Evolutionary conservation across 805 yeast genomes (phyloP), one percentile per base, ranked within the genome.

Genomic region (Saccharomycopsis olivae): DNA sequence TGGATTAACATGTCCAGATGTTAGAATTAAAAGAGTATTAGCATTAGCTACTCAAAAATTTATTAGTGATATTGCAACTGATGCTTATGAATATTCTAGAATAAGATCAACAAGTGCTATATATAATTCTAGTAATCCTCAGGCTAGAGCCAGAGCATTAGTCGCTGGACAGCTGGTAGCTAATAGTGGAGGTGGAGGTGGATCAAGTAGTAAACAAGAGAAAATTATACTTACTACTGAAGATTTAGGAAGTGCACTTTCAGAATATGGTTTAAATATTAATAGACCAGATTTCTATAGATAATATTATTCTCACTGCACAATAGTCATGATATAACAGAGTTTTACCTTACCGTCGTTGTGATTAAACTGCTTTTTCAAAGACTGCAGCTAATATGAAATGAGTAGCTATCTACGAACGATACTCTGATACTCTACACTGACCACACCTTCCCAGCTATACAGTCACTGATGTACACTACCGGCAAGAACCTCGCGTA

Each of bases 21-120:
- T 74, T 11, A 71, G 87, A 43, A 75, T 83, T 42, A 88, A 87
- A 57, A 68, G 97, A 39, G 63, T 92, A 28, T 65, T 92, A 36
- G 96, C 97, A 0, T 65, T 92, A 41, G 97, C 98, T 1, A 92
- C 98, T 0, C 98, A 94, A 54, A 92, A 92, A 55, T 92, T 92
- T 57, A 72, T 92, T 20, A 76, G 88, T 46, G 98, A 92, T 56
- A 78, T 92, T 23, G 96, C 98, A 1, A 85, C 87, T 13, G 97
- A 92, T 55, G 96, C 98, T 0, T 92, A 86, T 56, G 98, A 92
- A 56, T 88, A 86, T 55, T 83, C 95, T 6, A 67, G 97, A 46
- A 92, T 92, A 49, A 71, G 97, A 47, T 84, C 92, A n/a, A 67
- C 84, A 3, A 75, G 86, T 10, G 76, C 95, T 0, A 94, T 88